phyloP scores from a whole-genome alignment of 176 grass and related monocot genomes.

The Bothriochloa decipiens region DNA sequence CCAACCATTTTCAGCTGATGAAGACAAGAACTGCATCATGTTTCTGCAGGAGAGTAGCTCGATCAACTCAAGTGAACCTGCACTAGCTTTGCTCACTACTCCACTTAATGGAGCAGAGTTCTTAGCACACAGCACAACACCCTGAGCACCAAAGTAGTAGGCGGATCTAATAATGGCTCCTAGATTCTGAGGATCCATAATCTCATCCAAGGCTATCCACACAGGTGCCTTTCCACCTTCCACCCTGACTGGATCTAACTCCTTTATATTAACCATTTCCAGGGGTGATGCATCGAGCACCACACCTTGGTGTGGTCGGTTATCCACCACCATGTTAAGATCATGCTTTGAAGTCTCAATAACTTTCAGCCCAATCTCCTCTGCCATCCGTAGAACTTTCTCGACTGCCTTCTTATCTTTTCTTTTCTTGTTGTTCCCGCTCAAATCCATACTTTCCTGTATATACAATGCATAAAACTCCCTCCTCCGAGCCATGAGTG shows the following conservation, averaged over 20 bases:
- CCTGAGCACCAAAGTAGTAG: constrained; percentile 86
- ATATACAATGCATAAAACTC: constrained; percentile 85
- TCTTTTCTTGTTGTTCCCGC: constrained; percentile 85
- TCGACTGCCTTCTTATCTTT: constrained; percentile 86
- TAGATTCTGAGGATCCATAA: constrained; percentile 98
- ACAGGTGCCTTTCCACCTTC: constrained; percentile 64
- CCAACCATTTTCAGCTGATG: constrained; percentile 89
- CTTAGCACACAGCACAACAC: constrained; percentile 85
- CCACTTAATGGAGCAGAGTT: constrained; percentile 96
- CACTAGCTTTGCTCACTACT: constrained; percentile 96
- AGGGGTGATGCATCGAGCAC: constrained; percentile 90
- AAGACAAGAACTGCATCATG: constrained; percentile 98
- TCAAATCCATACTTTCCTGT: constrained; percentile 91
- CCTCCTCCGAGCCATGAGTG: constrained; percentile 74
- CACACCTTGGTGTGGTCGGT: constrained; percentile 90
- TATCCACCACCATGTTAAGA: constrained; percentile 91
- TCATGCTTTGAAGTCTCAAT: constrained; percentile 85
- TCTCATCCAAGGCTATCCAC: constrained; percentile 94
- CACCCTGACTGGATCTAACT: constrained; percentile 64
- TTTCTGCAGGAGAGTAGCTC: constrained; percentile 92
- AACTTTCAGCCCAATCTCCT: constrained; percentile 74
- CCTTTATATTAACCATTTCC: constrained; percentile 84
- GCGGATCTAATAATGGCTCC: constrained; percentile 96
- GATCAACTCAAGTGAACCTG: constrained; percentile 89
- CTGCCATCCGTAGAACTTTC: constrained; percentile 66